Conservation (phyloP, 2,329 filamentous ascomycete species). For the Fusarium agapanthi region DNA sequence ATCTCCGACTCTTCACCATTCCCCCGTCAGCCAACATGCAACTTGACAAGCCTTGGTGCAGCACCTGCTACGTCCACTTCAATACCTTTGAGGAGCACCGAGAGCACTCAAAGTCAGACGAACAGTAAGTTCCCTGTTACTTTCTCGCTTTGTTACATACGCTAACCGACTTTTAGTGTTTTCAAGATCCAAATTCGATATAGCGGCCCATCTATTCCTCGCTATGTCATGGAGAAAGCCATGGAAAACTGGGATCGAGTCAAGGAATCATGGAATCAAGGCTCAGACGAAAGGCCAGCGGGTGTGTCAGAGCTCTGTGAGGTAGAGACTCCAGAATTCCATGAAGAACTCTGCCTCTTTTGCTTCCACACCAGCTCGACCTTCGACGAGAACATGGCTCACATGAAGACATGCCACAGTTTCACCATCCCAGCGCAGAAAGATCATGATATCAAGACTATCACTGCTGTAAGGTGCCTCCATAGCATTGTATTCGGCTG, state of each 20-base stretch:
- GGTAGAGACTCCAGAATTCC: not conserved
- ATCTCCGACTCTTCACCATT: not conserved
- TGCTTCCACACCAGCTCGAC: not conserved
- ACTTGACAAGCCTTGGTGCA: not conserved
- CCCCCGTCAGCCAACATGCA: not conserved
- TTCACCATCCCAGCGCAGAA: slow-evolving; percentile 53
- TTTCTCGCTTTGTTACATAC: accelerated
- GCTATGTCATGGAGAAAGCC: not conserved
- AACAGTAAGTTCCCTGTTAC: not conserved
- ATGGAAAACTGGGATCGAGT: not conserved
- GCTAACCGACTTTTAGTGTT: not conserved
- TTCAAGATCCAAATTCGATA: not conserved
- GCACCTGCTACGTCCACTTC: not conserved
- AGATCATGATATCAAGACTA: slow-evolving; percentile 54
- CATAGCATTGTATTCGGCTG: slow-evolving; percentile 58
- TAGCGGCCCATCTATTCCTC: not conserved
- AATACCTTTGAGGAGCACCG: not conserved
- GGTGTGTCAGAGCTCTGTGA: not conserved
- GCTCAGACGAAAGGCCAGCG: not conserved
- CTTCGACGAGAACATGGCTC: slow-evolving; percentile 51
- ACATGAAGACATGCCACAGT: slow-evolving; percentile 61
- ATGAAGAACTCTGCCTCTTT: not conserved
- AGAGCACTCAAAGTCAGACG: not conserved
- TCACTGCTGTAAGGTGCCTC: slow-evolving; percentile 57
- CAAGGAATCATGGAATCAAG: not conserved